These are phyloP conservation scores for Candida anutae DNA, from an alignment of 1,139 yeast genomes.

Conservation along the genomic window DNA sequence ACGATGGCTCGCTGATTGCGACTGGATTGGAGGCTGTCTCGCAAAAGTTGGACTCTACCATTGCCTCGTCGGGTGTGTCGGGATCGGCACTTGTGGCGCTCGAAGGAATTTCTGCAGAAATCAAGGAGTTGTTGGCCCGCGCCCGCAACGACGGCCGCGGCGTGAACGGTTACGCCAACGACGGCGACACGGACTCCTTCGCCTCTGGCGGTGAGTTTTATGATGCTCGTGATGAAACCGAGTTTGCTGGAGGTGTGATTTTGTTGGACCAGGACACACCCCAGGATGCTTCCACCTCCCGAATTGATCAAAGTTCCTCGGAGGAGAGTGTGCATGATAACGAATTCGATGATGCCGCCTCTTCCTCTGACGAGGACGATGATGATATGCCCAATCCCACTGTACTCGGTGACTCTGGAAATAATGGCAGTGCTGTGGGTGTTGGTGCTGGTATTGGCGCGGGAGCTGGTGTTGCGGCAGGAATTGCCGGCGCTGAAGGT, in stretches of 20 bases:
- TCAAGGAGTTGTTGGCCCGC: constrained; percentile 12
- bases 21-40: constrained; percentile 14
- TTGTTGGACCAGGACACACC: constrained; percentile 15
- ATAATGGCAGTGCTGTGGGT: background rate
- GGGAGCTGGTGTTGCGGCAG: constrained; percentile 2
- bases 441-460: background rate
- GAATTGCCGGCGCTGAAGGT: constrained; percentile 2
- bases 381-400: background rate
- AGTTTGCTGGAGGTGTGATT: constrained; percentile 29
- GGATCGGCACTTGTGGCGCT: constrained; percentile 7
- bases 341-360: constrained; percentile 8
- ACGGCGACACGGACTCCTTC: constrained; percentile 24
- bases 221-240: constrained; percentile 60
- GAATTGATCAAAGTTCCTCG: constrained; percentile 12
- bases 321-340: constrained; percentile 12
- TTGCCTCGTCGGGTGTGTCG: constrained; percentile 7
- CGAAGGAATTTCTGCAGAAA: constrained; percentile 11
- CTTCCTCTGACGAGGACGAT: constrained; percentile 6
- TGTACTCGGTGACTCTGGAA: background rate
- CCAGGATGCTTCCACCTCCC: constrained; percentile 3
- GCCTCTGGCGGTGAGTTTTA: constrained; percentile 42
- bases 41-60: constrained; percentile 17
- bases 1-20: constrained; percentile 2
- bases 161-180: too few species aligned
- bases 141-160: constrained; percentile 6